Conservation (phyloP, 31 red algal species). For the Odonthalia washingtoniensis region DNA sequence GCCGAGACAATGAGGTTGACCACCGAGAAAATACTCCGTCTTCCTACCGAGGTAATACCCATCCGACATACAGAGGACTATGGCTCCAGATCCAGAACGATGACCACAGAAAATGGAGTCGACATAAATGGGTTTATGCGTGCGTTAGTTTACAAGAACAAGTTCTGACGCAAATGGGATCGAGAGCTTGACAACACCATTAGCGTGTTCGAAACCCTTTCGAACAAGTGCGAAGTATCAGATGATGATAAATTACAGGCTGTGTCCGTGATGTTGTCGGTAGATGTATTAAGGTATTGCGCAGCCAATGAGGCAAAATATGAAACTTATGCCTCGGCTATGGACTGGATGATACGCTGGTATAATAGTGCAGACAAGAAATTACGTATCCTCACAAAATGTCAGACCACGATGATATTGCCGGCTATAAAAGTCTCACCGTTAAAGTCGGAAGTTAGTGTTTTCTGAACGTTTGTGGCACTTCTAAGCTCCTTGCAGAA, state of each 20-base stretch:
- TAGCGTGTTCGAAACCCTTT: neutral
- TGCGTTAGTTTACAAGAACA: too few species aligned
- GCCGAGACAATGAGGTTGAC: too few species aligned
- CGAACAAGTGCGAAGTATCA: neutral
- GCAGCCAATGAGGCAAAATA: neutral
- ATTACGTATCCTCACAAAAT: neutral
- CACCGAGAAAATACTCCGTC: too few species aligned
- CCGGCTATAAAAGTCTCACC: neutral
- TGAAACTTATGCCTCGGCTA: neutral
- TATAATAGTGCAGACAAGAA: neutral
- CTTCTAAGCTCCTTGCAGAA: neutral
- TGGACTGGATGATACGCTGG: neutral
- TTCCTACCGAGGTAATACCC: too few species aligned
- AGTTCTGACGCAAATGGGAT: neutral
- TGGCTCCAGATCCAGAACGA: too few species aligned
- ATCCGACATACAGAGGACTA: too few species aligned
- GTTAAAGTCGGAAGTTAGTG: neutral
- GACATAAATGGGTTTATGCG: too few species aligned
- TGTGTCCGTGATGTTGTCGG: neutral
- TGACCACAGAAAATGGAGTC: too few species aligned
- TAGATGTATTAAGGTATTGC: neutral
- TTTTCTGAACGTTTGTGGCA: neutral
- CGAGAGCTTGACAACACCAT: neutral
- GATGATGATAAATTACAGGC: neutral
- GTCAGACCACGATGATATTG: neutral